A percentile compares a stretch with the other conserved stretches of the same genome.
Conservation (phyloP, 2,329 filamentous ascomycete genomes). For the Cordyceps farinosa region DNA sequence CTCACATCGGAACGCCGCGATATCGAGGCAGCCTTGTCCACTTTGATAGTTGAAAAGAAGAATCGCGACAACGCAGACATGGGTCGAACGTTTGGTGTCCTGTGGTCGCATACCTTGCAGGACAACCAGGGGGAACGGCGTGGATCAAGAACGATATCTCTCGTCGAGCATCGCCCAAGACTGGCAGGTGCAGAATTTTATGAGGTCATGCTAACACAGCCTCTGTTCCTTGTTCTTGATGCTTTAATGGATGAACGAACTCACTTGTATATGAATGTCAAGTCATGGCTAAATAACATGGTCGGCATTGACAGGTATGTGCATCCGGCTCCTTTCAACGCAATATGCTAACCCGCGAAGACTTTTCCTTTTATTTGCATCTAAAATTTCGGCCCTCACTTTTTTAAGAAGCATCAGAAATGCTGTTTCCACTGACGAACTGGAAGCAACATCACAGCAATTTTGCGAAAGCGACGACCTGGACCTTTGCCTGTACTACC, state of each 20-base stretch:
- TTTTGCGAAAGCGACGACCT: slow-evolving; percentile 62
- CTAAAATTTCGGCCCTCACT: slow-evolving; percentile 53
- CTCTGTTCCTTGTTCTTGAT: slow-evolving; percentile 79
- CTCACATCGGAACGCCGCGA: slow-evolving; percentile 65
- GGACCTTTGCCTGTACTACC: slow-evolving; percentile 72
- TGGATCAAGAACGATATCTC: slow-evolving; percentile 36
- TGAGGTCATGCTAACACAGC: slow-evolving; percentile 72
- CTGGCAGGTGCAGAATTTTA: slow-evolving; percentile 59
- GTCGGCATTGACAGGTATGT: slow-evolving; percentile 60
- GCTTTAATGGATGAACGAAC: slow-evolving; percentile 68
- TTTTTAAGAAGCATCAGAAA: slow-evolving; percentile 41
- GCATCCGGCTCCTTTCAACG: background rate
- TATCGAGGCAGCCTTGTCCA: slow-evolving; percentile 74
- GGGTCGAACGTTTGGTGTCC: slow-evolving; percentile 65
- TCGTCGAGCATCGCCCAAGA: slow-evolving; percentile 28
- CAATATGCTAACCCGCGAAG: slow-evolving; percentile 33
- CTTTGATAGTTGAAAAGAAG: slow-evolving; percentile 59
- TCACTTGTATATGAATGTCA: slow-evolving; percentile 72
- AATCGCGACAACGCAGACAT: slow-evolving; percentile 50
- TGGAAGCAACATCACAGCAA: slow-evolving; percentile 17
- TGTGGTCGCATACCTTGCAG: slow-evolving; percentile 79
- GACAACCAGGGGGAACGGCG: slow-evolving; percentile 54
- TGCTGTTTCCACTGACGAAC: slow-evolving; percentile 21
- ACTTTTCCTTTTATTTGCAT: slow-evolving; percentile 58
- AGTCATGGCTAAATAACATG: slow-evolving; percentile 72